Percentiles rank a stretch among this genome's conserved stretches.
These are phyloP conservation scores for Lasiodiplodia theobromae DNA, from an alignment of 2,329 filamentous ascomycete species.

Conservation along the genomic window DNA sequence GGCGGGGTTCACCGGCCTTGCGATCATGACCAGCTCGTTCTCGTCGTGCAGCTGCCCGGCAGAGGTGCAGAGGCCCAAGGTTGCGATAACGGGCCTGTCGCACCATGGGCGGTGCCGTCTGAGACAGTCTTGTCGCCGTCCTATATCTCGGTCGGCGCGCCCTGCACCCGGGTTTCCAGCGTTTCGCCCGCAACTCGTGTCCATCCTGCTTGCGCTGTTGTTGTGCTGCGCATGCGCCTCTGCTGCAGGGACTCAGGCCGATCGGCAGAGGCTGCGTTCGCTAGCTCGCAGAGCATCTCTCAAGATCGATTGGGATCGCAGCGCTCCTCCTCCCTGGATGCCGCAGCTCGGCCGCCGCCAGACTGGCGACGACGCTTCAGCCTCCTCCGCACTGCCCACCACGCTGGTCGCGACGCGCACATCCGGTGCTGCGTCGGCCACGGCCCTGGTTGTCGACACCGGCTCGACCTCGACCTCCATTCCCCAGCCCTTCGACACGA, in stretches of 20 bases:
- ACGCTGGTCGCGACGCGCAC: constrained; percentile 21
- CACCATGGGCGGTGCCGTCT: constrained; percentile 24
- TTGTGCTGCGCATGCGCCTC: constrained; percentile 24
- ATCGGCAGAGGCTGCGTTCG: constrained; percentile 26
- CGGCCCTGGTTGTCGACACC: constrained; percentile 30
- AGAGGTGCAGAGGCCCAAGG: constrained; percentile 14
- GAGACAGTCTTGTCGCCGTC: constrained; percentile 26
- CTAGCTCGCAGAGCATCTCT: constrained; percentile 22
- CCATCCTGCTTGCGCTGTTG: constrained; percentile 26
- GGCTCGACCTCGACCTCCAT: constrained; percentile 34
- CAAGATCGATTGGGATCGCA: constrained; percentile 28
- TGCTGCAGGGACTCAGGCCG: constrained; percentile 28
- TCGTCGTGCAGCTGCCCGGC: constrained; percentile 29
- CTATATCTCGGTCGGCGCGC: constrained; percentile 9
- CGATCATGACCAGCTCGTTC: constrained; percentile 27
- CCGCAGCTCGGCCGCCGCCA: constrained; percentile 23
- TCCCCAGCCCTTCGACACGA: constrained; percentile 56
- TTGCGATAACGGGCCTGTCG: constrained; percentile 26
- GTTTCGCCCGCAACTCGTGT: constrained; percentile 4
- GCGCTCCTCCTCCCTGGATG: constrained; percentile 24
- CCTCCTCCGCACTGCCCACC: constrained; percentile 25
- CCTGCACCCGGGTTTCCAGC: not conserved
- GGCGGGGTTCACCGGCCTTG: constrained; percentile 17
- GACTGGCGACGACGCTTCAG: constrained; percentile 20
- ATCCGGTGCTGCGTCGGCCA: constrained; percentile 11